Base-by-base conservation (phyloP, 1,284 basidiomycete genomes). In the Sanghuangporus weigelae region DNA sequence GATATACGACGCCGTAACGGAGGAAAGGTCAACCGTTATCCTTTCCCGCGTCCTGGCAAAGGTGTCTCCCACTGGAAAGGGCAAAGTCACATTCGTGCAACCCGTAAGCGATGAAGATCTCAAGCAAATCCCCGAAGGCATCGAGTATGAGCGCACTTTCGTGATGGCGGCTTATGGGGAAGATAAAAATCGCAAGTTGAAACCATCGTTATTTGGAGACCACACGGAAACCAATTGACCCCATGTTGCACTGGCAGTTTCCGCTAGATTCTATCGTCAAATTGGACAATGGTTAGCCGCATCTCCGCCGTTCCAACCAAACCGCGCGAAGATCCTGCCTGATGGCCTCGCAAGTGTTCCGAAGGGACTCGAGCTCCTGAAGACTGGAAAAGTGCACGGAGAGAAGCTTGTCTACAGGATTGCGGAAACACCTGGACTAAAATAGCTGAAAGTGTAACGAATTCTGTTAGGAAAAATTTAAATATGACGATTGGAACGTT, bases 401-500 rank as follows among this genome's bases (percentile, higher is more conserved):
- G 70, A 72, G 58, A 76, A 76, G 68, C 68, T 76, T 2, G 75
- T 76, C 49, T 75, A 74, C 63, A 56, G 67, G 7, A 68, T 74
- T 54, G 61, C 60, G 14, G 73, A 74, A 23, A 73, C 71, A 14
- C 65, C 65, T 2, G 55, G 31, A 7, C n/a, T 60, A 16, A 57
- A 16, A 12, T 16, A 36, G 53, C 53, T 44, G 42, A 12, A 44
- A 44, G 19, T 3, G 7, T 31, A 31, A 5, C 26, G 3, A 31
- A 31, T 31, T 31, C 26, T 31, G 26, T 31, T 31, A 3, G 3
- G 3, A 31, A 4, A 3, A 31, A 2, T 2, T 31, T 31, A 4
- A 31, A 31, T 31, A 31, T 31, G 3, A 3, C 3, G 26, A 2
- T 31, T 31, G 26, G 26, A 31, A 3, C 26, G 3, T 31, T 31